Evolutionary conservation across 768 basidiomycete species (phyloP).

Genomic region (Boletus rubropictus): DNA sequence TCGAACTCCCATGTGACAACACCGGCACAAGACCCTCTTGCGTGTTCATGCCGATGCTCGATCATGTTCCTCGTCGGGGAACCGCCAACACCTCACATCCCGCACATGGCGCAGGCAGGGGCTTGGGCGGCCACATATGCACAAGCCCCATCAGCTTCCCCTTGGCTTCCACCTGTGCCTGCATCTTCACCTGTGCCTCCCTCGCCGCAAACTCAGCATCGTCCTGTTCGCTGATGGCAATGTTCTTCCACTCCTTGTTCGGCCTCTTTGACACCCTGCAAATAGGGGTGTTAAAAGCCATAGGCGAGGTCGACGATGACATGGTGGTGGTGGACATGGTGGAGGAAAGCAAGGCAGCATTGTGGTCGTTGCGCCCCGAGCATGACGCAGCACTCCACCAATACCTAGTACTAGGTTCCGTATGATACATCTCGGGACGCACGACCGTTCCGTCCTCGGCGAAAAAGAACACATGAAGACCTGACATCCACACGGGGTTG

Average conservation of each 20-base stretch:
- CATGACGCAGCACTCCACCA: background rate
- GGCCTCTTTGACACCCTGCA: background rate
- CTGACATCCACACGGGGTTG: conserved; percentile 33
- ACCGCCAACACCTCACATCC: conserved; percentile 2
- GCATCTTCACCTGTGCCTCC: background rate
- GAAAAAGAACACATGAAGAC: conserved; percentile 21
- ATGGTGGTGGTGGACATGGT: background rate
- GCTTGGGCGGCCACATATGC: conserved; percentile 24
- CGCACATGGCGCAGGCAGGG: background rate
- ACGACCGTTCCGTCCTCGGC: conserved; percentile 17
- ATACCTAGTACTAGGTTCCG: background rate
- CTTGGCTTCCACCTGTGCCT: background rate
- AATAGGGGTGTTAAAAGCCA: background rate
- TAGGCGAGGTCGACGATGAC: no score
- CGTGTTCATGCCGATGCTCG: background rate
- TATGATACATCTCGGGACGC: background rate
- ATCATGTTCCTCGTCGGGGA: background rate
- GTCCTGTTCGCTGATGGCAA: conserved; percentile 26
- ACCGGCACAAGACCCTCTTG: conserved; percentile 3
- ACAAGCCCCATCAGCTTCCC: conserved; percentile 5
- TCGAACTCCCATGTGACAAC: conserved; percentile 12
- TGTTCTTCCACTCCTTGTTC: conserved; percentile 28
- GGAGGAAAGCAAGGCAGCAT: no score
- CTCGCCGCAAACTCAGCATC: conserved; percentile 17
- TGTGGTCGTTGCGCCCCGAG: background rate